These are phyloP conservation scores for barrel medic (Medicago truncatula) DNA, from an alignment of 306 rosid species.

Conservation along the genomic window DNA sequence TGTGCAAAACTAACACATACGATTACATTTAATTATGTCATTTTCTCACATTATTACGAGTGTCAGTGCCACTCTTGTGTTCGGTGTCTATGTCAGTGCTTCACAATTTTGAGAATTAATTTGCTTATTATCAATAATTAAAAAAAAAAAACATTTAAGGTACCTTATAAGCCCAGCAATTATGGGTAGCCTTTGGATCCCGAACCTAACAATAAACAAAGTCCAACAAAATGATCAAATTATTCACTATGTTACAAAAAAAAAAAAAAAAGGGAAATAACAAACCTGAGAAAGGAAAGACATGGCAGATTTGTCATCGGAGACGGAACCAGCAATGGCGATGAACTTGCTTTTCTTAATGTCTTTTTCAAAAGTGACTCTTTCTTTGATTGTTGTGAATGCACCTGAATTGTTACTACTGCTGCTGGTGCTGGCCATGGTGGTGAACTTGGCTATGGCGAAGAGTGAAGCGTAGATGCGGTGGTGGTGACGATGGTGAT, in stretches of 20 bases:
- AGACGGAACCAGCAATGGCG: constrained; percentile 77
- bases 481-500: constrained; percentile 22
- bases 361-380: constrained; percentile 64
- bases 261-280: constrained; percentile 4
- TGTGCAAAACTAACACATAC: too few species aligned
- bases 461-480: constrained; percentile 55
- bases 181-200: constrained; percentile 87
- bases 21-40: too few species aligned
- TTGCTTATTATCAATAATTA: background rate
- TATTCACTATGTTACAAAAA: background rate
- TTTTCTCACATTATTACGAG: too few species aligned
- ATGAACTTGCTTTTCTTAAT: constrained; percentile 92
- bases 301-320: constrained; percentile 78
- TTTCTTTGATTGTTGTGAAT: constrained; percentile 73
- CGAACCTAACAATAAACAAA: constrained; percentile 60
- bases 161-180: constrained; percentile 97
- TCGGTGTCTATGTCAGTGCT: too few species aligned
- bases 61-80: too few species aligned
- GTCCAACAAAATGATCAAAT: constrained; percentile 5
- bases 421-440: constrained; percentile 55
- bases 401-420: constrained; percentile 54
- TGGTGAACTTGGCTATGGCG: constrained; percentile 46
- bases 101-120: background rate
- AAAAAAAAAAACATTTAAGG: background rate
- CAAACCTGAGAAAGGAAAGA: constrained; percentile 78